Evolutionary conservation across 768 basidiomycete species (phyloP).

Genomic region (Boletus huronensis): DNA sequence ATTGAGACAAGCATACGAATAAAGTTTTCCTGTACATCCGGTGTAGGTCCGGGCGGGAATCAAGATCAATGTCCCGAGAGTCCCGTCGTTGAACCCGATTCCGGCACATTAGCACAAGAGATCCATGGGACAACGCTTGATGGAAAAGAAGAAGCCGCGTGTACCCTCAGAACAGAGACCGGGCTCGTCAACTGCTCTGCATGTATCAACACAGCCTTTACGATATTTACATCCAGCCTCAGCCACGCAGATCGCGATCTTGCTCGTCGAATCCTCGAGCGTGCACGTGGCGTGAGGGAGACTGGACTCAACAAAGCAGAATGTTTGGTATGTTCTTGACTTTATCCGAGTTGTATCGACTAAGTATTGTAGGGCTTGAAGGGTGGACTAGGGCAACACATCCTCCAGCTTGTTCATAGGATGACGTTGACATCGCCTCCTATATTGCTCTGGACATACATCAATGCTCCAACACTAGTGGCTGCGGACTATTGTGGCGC

Average conservation of each 20-base stretch:
- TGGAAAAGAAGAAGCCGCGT: conserved; percentile 45
- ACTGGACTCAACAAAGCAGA: conserved; percentile 28
- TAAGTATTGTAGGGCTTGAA: conserved; percentile 13
- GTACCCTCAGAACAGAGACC: conserved; percentile 30
- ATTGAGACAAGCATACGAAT: conserved; percentile 67
- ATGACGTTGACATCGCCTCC: conserved; percentile 50
- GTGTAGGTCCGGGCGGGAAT: conserved; percentile 14
- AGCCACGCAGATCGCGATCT: conserved; percentile 18
- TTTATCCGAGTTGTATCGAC: background rate
- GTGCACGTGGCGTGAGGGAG: conserved; percentile 13
- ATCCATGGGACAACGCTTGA: conserved; percentile 44
- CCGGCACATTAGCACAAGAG: conserved; percentile 13
- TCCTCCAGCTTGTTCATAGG: conserved; percentile 35
- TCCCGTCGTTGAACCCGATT: conserved; percentile 9
- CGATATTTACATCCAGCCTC: conserved; percentile 21
- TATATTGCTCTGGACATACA: conserved; percentile 67
- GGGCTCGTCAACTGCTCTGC: conserved; percentile 32
- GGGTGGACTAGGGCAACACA: conserved; percentile 16
- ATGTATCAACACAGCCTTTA: conserved; percentile 27
- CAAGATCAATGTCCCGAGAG: conserved; percentile 11
- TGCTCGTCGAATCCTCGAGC: conserved; percentile 15
- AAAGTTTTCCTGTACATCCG: conserved; percentile 31
- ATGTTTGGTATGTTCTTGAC: conserved; percentile 30
- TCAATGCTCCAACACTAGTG: conserved; percentile 52
- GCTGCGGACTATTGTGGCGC: conserved; percentile 45